Conservation (phyloP, 2,329 filamentous ascomycete species). For the Pseudocercospora eumusae region DNA sequence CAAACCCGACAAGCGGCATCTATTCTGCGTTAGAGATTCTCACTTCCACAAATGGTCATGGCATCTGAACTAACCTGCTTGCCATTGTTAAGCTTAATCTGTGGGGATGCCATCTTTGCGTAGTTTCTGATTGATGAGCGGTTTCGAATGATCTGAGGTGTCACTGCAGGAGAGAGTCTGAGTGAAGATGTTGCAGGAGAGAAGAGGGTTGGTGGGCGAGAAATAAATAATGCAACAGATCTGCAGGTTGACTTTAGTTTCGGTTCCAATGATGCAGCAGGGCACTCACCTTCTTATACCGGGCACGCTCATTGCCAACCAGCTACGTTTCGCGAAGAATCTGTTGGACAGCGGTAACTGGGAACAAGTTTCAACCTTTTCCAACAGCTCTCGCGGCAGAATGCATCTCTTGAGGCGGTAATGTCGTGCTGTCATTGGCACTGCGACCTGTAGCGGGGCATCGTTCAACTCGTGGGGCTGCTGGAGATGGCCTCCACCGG, state of each 20-base stretch:
- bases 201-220: constrained; percentile 10
- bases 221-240: constrained; percentile 21
- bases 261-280: neutral
- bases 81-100: constrained; percentile 43
- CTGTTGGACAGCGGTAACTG: constrained; percentile 12
- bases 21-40: constrained; percentile 37
- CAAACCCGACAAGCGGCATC: constrained; percentile 76
- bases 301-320: constrained; percentile 16
- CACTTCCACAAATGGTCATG: neutral
- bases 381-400: constrained; percentile 19
- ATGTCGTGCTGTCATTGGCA: constrained; percentile 17
- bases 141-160: constrained; percentile 13
- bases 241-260: constrained; percentile 15
- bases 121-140: constrained; percentile 25
- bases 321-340: neutral
- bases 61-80: constrained; percentile 33
- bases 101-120: constrained; percentile 37
- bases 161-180: constrained; percentile 6
- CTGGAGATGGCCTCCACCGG: neutral
- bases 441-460: constrained; percentile 8
- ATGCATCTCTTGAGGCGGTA: constrained; percentile 14
- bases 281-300: constrained; percentile 23
- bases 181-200: constrained; percentile 4
- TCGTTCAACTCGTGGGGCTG: constrained; percentile 3
- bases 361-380: constrained; percentile 11